Conservation (phyloP, 1,284 basidiomycete species). For the Irpex lacteus region DNA sequence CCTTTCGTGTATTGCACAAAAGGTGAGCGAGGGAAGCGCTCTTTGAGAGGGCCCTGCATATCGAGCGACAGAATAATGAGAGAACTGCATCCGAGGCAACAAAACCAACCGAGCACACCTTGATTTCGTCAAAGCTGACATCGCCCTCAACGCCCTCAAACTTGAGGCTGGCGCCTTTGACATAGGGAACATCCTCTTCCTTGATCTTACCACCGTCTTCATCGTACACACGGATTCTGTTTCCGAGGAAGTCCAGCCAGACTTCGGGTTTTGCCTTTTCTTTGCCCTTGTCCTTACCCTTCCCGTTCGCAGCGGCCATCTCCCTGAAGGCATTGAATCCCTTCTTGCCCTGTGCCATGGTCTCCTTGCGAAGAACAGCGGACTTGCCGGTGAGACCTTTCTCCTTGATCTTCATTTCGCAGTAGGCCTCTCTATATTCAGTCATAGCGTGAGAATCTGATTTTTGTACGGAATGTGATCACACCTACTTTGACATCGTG, state of each 20-base stretch:
- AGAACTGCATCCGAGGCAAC: neutral
- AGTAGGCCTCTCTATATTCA: constrained; percentile 76
- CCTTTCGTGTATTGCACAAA: constrained; percentile 70
- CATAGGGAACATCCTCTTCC: constrained; percentile 67
- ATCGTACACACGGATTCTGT: constrained; percentile 60
- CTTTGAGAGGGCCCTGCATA: constrained; percentile 66
- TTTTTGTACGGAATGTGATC: neutral
- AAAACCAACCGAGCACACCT: constrained; percentile 39
- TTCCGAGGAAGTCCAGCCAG: constrained; percentile 69
- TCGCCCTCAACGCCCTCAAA: constrained; percentile 71
- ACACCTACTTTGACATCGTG: constrained; percentile 82
- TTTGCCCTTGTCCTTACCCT: constrained; percentile 37
- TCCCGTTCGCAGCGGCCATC: constrained; percentile 51
- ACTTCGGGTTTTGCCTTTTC: constrained; percentile 53
- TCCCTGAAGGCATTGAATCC: constrained; percentile 92
- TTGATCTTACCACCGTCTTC: constrained; percentile 68
- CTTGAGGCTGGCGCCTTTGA: constrained; percentile 72
- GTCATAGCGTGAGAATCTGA: neutral
- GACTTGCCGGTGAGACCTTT: constrained; percentile 80
- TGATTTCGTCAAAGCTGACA: constrained; percentile 68
- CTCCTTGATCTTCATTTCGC: constrained; percentile 97
- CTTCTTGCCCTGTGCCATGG: constrained; percentile 44
- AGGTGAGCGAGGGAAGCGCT: constrained; percentile 73
- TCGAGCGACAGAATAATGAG: neutral
- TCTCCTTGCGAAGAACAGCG: constrained; percentile 53